Evolutionary conservation across 306 rosid species (phyloP), one percentile per base, ranked within the genome.

Genomic region (Hylodesmum podocarpum): DNA sequence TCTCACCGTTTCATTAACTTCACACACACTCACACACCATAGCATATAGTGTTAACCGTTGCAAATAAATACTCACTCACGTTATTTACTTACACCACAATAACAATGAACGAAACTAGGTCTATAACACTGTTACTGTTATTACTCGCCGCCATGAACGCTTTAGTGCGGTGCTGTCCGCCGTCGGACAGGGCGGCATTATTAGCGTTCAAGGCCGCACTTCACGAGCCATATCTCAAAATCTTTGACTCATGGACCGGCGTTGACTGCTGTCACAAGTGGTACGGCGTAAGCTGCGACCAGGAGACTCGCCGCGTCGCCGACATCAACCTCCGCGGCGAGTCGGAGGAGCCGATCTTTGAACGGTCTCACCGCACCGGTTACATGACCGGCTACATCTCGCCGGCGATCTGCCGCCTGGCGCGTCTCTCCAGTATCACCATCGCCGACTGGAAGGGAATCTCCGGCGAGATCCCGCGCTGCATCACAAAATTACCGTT

Each of bases 271-370:
- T 96, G 99, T 78, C 80, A 81, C 80, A 82, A 77, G 9, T 96
- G 99, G 99, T 84, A 91, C 76, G 99, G 99, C 8, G 22, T 96
- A 0, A 92, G 94, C 84, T 96, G 99, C 75, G 98, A 96, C 85
- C 86, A 53, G 22, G 83, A 50, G 3, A 76, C 86, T 44, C 83
- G 61, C 24, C 88, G 85, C 8, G 98, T 96, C 47, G 98, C 99
- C 16, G 99, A 96, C 36, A 93, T 96, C 51, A 96, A 47, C 80
- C 98, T 96, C 80, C 94, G 99, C 0, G 98, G 98, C 8, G 99
- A 91, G 78, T 83, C 99, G 12, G 93, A 92, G 50, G 98, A 92
- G 25, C 96, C 92, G 1, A 79, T 91, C 37, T 92, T 84, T 83
- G 54, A 84, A 57, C 74, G 72, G 18, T 82, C 87, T 0, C 88